Evolutionary conservation across 306 rosid genomes (phyloP), one percentile per base, ranked within the genome.

Genomic region (Glycine soja): DNA sequence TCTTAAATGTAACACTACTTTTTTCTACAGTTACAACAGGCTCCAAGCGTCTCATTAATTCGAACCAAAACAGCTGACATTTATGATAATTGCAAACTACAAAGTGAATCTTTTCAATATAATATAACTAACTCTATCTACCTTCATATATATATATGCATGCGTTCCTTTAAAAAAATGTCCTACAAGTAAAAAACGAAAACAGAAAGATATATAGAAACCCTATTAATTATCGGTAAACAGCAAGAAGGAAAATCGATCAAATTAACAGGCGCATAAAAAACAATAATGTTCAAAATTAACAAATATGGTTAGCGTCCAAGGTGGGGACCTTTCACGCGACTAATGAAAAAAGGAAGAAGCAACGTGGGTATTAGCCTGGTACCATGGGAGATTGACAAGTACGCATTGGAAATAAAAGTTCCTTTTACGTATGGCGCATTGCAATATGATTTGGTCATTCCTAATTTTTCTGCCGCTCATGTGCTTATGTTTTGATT

Each of bases 241-340:
- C 1, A 1, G 30, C 30, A 24, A 24, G 30, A 24, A 24, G 7
- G 1, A 40, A 52, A 46, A 24, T 24, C 2, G 30, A 0, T 42
- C 0, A 42, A 42, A 42, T 42, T 42, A 42, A 42, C 46, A 6
- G 40, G 80, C 30, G 10, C 63, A 48, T 63, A 48, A n/a, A 14
- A 45, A 75, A 64, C 18, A 47, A 24, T 75, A 76, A 68, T 77
- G 82, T 74, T n/a, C 30, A 61, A 72, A 46, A 71, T 6, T 10
- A 77, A 76, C 70, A 75, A 19, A 61, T 64, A 72, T 13, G 81
- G 50, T 46, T 15, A 45, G 43, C 34, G 79, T 70, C 73, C 36
- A 70, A 72, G 19, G 81, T 83, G 83, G 87, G 88, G 70, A 80
- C 84, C 86, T 46, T 57, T 67, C 85, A 75, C 77, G 57, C 67